phyloP scores from a whole-genome alignment of 2,329 filamentous ascomycete species.

The Aspergillus tubingensis region DNA sequence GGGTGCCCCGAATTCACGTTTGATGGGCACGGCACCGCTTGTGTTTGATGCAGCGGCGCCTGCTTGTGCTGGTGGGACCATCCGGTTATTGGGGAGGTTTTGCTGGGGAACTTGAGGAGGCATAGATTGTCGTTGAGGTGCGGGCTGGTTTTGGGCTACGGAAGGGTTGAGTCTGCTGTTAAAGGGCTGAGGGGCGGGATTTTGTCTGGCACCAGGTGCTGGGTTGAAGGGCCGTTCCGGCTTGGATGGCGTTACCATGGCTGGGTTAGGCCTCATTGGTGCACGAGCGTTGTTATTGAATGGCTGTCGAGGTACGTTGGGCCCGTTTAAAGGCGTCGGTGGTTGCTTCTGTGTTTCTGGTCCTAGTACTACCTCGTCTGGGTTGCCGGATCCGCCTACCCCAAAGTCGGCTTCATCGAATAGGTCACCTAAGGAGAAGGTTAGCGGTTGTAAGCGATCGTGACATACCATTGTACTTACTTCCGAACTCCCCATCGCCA shows the following conservation, averaged over 20 bases:
- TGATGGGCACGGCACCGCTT: slow-evolving; percentile 20
- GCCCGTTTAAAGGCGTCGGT: slow-evolving; percentile 27
- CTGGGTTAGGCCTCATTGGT: slow-evolving; percentile 24
- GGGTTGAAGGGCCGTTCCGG: slow-evolving; percentile 35
- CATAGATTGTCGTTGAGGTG: slow-evolving; percentile 21
- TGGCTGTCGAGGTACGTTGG: slow-evolving; percentile 24
- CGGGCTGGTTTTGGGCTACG: slow-evolving; percentile 17
- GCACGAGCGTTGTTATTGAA: slow-evolving; percentile 20
- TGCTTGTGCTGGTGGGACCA: slow-evolving; percentile 21
- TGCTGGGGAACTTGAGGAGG: slow-evolving; percentile 20
- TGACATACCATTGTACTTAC: slow-evolving; percentile 28
- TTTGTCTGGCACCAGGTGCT: slow-evolving; percentile 22
- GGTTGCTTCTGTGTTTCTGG: slow-evolving; percentile 36
- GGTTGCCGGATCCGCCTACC: slow-evolving; percentile 68
- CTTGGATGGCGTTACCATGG: slow-evolving; percentile 42
- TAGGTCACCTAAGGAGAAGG: slow-evolving; percentile 52
- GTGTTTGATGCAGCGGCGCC: slow-evolving; percentile 19
- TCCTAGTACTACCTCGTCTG: slow-evolving; percentile 71
- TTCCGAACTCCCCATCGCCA: slow-evolving; percentile 46
- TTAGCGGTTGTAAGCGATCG: slow-evolving; percentile 19
- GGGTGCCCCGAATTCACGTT: slow-evolving; percentile 26
- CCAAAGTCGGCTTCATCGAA: slow-evolving; percentile 78
- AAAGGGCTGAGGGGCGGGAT: slow-evolving; percentile 23
- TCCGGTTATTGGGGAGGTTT: slow-evolving; percentile 24
- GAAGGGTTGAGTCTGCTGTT: slow-evolving; percentile 25